These are phyloP conservation scores for Falciphora oryzae DNA, from an alignment of 2,329 filamentous ascomycete species.

Conservation along the genomic window DNA sequence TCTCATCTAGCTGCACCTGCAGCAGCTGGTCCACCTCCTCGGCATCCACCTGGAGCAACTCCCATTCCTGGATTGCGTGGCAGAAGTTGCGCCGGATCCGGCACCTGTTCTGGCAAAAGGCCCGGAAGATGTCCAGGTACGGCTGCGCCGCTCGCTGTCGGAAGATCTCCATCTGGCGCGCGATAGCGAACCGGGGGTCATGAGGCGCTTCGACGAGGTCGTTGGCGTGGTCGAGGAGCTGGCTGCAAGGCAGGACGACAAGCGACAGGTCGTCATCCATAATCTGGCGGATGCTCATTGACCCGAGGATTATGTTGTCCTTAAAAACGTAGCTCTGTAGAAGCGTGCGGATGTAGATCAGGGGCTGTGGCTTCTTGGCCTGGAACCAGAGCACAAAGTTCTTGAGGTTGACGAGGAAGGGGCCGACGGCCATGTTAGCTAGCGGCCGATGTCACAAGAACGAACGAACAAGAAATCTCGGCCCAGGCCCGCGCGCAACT, in stretches of 20 bases:
- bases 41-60: conserved; percentile 74
- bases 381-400: conserved; percentile 71
- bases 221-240: conserved; percentile 66
- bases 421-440: neutral
- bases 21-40: conserved; percentile 70
- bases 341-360: conserved; percentile 76
- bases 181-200: conserved; percentile 68
- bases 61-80: conserved; percentile 78
- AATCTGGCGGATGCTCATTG: conserved; percentile 64
- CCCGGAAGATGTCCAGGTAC: conserved; percentile 78
- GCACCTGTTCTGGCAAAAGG: conserved; percentile 84
- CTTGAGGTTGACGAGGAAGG: conserved; percentile 29
- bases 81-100: conserved; percentile 84
- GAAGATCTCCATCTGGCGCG: conserved; percentile 66
- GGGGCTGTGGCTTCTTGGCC: conserved; percentile 72
- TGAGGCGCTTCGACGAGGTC: conserved; percentile 70
- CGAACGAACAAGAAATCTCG: conserved; percentile 10
- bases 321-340: conserved; percentile 72
- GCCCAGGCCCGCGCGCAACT: conserved; percentile 18
- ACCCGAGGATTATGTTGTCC: conserved; percentile 62
- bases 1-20: conserved; percentile 54
- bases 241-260: conserved; percentile 65
- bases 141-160: conserved; percentile 57
- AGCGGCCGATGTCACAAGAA: neutral
- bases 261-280: conserved; percentile 78